Evolutionary conservation across 2,329 filamentous ascomycete species (phyloP).

Genomic region (Trichothecium roseum): DNA sequence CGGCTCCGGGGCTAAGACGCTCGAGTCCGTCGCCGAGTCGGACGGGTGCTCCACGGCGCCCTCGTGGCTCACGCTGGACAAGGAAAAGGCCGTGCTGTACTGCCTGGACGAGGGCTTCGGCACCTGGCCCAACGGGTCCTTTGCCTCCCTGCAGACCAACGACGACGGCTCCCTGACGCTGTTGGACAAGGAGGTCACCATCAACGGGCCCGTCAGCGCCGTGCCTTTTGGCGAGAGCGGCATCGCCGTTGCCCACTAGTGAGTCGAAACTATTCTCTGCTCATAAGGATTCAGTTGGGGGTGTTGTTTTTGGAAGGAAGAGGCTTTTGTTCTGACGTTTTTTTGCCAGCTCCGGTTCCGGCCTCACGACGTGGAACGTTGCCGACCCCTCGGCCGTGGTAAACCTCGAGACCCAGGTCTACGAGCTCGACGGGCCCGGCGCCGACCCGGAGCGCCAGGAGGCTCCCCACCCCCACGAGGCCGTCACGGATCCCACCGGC

Average conservation of each 20-base stretch:
- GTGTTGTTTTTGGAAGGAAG: background rate
- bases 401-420: conserved; percentile 26
- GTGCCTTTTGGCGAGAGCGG: conserved; percentile 31
- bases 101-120: conserved; percentile 49
- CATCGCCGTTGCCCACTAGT: conserved; percentile 36
- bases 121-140: conserved; percentile 30
- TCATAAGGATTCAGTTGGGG: background rate
- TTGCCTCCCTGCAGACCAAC: conserved; percentile 29
- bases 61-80: conserved; percentile 47
- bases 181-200: conserved; percentile 22
- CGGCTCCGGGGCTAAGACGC: conserved; percentile 15
- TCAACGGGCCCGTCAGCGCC: conserved; percentile 32
- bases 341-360: conserved; percentile 20
- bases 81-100: conserved; percentile 36
- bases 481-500: conserved; percentile 54
- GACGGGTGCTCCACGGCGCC: conserved; percentile 42
- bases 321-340: conserved; percentile 21
- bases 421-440: conserved; percentile 25
- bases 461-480: conserved; percentile 52
- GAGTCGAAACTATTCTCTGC: conserved; percentile 12
- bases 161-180: conserved; percentile 26
- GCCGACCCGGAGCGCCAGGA: conserved; percentile 38
- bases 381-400: conserved; percentile 24
- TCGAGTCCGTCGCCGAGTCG: conserved; percentile 30
- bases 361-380: conserved; percentile 34